phyloP scores from a whole-genome alignment of 306 rosid species.

The Cyclanthera cordifolia region DNA sequence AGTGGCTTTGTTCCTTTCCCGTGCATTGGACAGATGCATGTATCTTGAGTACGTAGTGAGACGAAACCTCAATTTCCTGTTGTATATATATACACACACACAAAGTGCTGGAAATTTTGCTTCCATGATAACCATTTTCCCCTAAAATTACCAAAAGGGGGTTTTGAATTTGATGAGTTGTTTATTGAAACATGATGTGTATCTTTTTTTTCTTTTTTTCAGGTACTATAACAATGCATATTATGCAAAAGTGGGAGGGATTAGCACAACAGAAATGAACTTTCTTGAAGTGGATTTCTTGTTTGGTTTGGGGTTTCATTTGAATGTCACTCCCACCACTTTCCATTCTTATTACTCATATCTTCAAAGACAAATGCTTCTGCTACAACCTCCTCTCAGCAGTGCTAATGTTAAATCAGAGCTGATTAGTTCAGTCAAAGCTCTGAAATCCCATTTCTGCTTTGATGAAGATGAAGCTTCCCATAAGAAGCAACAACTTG shows the following conservation, averaged over 20 bases:
- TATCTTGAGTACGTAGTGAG: no score
- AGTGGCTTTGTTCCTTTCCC: no score
- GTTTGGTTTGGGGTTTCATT: slow-evolving; percentile 74
- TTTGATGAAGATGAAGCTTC: slow-evolving; percentile 72
- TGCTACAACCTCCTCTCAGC: slow-evolving; percentile 45
- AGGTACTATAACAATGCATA: slow-evolving; percentile 95
- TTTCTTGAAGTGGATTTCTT: slow-evolving; percentile 84
- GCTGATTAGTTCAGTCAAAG: slow-evolving; percentile 31
- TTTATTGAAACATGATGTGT: neutral
- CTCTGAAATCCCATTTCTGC: slow-evolving; percentile 42
- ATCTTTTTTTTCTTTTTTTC: neutral
- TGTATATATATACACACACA: neutral
- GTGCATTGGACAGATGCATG: no score
- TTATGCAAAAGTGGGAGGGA: slow-evolving; percentile 97
- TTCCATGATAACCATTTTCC: neutral
- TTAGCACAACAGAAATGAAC: slow-evolving; percentile 81
- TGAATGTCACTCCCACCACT: slow-evolving; percentile 68
- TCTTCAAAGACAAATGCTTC: slow-evolving; percentile 71
- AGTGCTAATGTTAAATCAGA: slow-evolving; percentile 36
- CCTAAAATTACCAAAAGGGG: neutral
- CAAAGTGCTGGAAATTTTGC: neutral
- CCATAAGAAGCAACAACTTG: slow-evolving; percentile 57
- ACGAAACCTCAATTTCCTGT: no score
- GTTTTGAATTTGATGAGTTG: neutral
- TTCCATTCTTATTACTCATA: slow-evolving; percentile 56